Evolutionary conservation across 352 stramenopile genomes (phyloP).

Genomic region (Phytopythium cucurbitacearum): DNA sequence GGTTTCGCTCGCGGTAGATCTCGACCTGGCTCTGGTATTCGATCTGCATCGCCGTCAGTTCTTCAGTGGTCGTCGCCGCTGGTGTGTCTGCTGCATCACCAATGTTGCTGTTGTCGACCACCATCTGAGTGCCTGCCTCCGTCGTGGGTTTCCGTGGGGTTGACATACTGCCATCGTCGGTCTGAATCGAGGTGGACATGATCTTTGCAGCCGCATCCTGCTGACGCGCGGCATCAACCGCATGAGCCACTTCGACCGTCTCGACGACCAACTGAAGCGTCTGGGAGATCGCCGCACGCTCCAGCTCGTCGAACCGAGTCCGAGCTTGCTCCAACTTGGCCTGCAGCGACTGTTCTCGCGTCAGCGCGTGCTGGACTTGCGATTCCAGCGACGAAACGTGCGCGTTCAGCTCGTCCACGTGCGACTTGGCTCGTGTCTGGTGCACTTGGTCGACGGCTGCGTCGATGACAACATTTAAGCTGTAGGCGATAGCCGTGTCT

Average conservation of each 20-base stretch:
- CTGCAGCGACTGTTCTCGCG: slow-evolving; percentile 31
- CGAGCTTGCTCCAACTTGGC: slow-evolving; percentile 18
- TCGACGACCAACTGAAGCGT: slow-evolving; percentile 40
- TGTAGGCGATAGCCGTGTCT: slow-evolving; percentile 15
- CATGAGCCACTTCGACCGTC: slow-evolving; percentile 20
- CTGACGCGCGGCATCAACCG: background rate
- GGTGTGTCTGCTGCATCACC: background rate
- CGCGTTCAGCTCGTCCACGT: slow-evolving; percentile 17
- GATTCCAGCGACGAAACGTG: slow-evolving; percentile 32
- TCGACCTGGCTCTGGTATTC: slow-evolving; percentile 48
- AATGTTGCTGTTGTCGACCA: too few species aligned
- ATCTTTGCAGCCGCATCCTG: too few species aligned
- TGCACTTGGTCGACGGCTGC: slow-evolving; percentile 40
- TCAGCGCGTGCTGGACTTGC: slow-evolving; percentile 16
- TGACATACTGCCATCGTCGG: too few species aligned
- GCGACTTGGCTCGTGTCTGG: slow-evolving; percentile 11
- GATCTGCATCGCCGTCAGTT: slow-evolving; percentile 17
- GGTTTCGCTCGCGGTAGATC: slow-evolving; percentile 30
- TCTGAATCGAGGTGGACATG: too few species aligned
- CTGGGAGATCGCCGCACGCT: slow-evolving; percentile 33
- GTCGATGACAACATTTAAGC: slow-evolving; percentile 36
- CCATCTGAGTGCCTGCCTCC: too few species aligned
- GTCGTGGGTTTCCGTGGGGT: too few species aligned
- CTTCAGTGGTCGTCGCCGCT: background rate
- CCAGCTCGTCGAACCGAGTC: slow-evolving; percentile 25